phyloP scores from a whole-genome alignment of 257 asterid species.

The Echium plantagineum region DNA sequence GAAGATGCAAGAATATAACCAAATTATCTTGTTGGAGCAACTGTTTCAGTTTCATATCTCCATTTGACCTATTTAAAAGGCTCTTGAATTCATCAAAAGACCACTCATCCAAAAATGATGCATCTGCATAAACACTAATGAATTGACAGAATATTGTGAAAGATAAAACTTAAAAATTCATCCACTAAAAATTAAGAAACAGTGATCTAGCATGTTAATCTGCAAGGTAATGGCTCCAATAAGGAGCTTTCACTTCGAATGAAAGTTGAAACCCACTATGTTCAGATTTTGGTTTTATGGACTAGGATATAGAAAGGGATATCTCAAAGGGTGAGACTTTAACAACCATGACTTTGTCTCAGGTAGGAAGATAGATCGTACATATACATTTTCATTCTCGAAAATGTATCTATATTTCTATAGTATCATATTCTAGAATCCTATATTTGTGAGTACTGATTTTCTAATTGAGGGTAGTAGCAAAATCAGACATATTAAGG shows the following conservation, averaged over 20 bases:
- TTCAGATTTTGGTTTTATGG: not conserved
- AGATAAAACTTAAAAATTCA: not conserved
- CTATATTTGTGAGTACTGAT: not conserved
- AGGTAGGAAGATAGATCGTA: not conserved
- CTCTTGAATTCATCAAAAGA: constrained; percentile 72
- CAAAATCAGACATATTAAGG: not conserved
- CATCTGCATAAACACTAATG: constrained; percentile 56
- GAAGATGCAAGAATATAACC: constrained; percentile 76
- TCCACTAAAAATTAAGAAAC: not conserved
- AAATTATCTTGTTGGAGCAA: constrained; percentile 84
- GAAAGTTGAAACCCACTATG: not conserved
- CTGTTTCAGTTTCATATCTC: constrained; percentile 59
- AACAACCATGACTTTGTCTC: no score
- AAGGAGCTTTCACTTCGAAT: not conserved
- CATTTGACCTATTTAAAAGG: constrained; percentile 70
- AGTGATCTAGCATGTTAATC: not conserved
- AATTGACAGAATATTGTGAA: constrained; percentile 14
- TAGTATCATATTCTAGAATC: not conserved
- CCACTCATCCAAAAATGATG: constrained; percentile 97
- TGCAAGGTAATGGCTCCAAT: not conserved
- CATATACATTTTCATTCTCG: not conserved
- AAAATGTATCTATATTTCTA: not conserved
- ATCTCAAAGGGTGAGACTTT: not conserved
- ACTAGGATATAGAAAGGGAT: not conserved
- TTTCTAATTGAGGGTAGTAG: not conserved